phyloP scores from a whole-genome alignment of 176 grass and related monocot species.

The Microstegium vimineum region DNA sequence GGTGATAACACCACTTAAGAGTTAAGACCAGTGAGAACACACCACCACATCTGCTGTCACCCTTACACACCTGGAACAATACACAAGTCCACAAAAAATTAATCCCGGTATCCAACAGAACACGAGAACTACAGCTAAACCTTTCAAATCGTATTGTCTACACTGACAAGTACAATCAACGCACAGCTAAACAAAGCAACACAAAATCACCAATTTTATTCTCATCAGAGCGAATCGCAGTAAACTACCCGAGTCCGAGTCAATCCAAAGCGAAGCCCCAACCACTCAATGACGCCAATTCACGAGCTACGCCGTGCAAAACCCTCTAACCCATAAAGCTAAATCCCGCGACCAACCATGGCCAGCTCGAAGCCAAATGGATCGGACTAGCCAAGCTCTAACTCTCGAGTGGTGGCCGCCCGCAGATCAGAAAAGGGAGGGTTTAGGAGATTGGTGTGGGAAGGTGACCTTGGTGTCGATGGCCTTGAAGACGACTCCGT shows the following conservation, averaged over 20 bases:
- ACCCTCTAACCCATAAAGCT: neutral
- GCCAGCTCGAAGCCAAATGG: neutral
- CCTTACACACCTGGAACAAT: neutral
- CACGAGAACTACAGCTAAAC: neutral
- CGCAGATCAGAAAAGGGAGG: conserved; percentile 31
- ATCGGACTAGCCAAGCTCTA: neutral
- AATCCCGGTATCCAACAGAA: neutral
- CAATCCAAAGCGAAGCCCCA: neutral
- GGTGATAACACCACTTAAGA: neutral
- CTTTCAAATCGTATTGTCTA: neutral
- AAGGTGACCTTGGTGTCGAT: conserved; percentile 64
- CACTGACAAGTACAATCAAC: neutral
- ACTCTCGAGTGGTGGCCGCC: neutral
- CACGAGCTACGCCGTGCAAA: neutral
- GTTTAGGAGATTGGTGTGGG: neutral
- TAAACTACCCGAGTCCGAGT: neutral
- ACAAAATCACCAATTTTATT: neutral
- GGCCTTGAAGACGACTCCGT: conserved; percentile 92
- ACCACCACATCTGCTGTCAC: neutral
- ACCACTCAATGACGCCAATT: neutral
- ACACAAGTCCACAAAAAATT: neutral
- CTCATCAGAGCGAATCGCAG: neutral
- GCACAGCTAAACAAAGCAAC: neutral
- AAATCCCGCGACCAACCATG: neutral
- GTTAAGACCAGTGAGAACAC: neutral